Base-by-base conservation (phyloP, 345 rosid species). In the Syzygium oleosum region DNA sequence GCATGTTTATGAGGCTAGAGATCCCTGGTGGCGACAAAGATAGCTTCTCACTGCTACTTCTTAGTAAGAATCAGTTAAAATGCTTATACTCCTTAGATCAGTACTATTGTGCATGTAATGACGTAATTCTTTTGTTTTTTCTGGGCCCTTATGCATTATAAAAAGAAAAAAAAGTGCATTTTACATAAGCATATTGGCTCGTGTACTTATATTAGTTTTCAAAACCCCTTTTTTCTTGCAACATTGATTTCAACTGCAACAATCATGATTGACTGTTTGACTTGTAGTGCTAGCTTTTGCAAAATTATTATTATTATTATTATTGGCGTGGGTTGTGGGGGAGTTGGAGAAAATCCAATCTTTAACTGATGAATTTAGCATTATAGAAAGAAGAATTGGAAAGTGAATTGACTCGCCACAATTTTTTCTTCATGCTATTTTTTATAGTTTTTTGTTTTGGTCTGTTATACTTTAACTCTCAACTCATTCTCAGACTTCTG, bases 1-100 rank as follows among this genome's bases (percentile, higher is more conserved):
- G 85, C 94, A 93, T 86, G 87, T 89, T 85, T 95, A 96, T 52
- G 92, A 94, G 89, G 99, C 99, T 84, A 92, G 96, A 78, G 92
- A 97, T 85, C 98, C 99, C 6, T 96, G 98, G 99, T 97, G 99
- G 99, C 90, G 95, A 90, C 59, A 85, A 87, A 85, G 31, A 86
- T 54, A 88, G 27, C 52, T 87, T 58, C 29, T 52, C 22, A 46
- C 52, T 34, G 46, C 54, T 46, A 4, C 84, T 78, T 7, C 46
- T 63, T 23, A 55, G 84, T 87, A 34, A 61, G 85, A 80, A 80
- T 73, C 25, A 34, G 80, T 34, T 1, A 9, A 25, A 41, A 34
- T 73, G 80, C 80, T 34, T 73, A 73, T 73, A 34, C 3, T 41
- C 80, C 46, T 34, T 34, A 17, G 25, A 34, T 73, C 49, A 73